Evolutionary conservation across 345 rosid genomes (phyloP), one percentile per base, ranked within the genome.

Genomic region (Citrus australasica): DNA sequence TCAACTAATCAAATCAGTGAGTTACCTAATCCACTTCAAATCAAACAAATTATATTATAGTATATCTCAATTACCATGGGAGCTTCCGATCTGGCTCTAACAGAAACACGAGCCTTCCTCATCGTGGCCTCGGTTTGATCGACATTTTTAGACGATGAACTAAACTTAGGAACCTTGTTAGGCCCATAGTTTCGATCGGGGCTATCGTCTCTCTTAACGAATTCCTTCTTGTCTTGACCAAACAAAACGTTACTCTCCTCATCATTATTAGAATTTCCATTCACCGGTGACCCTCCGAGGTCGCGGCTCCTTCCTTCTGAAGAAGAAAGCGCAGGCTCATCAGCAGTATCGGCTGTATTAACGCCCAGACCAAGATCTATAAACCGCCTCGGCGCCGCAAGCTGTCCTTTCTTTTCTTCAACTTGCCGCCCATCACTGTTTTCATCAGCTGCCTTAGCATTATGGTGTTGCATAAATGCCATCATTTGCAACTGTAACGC

Each of bases 101-200:
- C 92, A 0, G 91, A 90, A 35, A 90, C 96, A 4, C 92, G 88
- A 48, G 93, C 91, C 82, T 92, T 90, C 81, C 92, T 83, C 78
- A 90, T 90, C 21, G 92, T 90, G 7, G 95, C 91, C 84, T 91
- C 93, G 2, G 90, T 82, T 77, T 91, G 92, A 81, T 92, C 92
- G 46, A 70, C 79, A 77, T 69, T 70, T 81, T 86, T 88, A 9
- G 46, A n/a, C 6, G 89, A 13, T 2, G 92, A 80, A 77, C 79
- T 86, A 46, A 86, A 77, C 73, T 88, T 87, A 0, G 89, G 85
- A 38, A 82, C 86, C 83, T 89, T 89, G 59, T 79, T 85, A 32
- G 85, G 69, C 28, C 76, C 84, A 77, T 73, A 68, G 2, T 81
- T 84, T 71, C 80, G 87, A 84, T 87, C 89, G 2, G 87, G 88